phyloP scores from a whole-genome alignment of 257 asterid species.

The Rubia yunnanensis region DNA sequence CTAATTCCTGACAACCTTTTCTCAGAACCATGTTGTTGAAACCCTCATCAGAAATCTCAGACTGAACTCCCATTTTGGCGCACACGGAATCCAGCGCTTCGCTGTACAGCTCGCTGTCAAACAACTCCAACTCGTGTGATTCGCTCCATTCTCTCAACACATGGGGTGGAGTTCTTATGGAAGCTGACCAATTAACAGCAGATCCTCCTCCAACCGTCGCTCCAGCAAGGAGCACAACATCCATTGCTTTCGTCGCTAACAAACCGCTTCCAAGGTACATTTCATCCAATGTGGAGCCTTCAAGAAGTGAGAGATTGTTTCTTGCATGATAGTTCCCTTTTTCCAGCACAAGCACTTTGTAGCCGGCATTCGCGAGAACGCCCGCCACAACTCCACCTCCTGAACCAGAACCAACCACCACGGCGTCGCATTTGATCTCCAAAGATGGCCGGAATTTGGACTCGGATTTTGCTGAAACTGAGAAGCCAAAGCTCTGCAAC shows the following conservation, averaged over 20 bases:
- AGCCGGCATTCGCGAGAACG: slow-evolving; percentile 64
- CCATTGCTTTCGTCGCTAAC: slow-evolving; percentile 35
- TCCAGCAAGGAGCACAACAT: slow-evolving; percentile 60
- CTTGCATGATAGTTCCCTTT: slow-evolving; percentile 60
- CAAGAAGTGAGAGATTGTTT: slow-evolving; percentile 46
- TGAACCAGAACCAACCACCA: slow-evolving; percentile 81
- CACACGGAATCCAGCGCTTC: slow-evolving; percentile 67
- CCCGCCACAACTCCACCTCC: slow-evolving; percentile 95
- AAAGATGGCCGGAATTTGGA: slow-evolving; percentile 25
- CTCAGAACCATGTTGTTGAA: slow-evolving; percentile 66
- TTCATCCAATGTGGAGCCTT: slow-evolving; percentile 60
- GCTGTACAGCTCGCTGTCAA: slow-evolving; percentile 29
- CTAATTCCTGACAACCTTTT: slow-evolving; percentile 63
- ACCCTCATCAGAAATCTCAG: slow-evolving; percentile 44
- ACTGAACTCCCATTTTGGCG: slow-evolving; percentile 62
- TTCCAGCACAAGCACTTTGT: slow-evolving; percentile 70
- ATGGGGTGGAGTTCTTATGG: slow-evolving; percentile 60
- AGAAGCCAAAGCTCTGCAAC: slow-evolving; percentile 37
- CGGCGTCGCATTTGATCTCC: slow-evolving; percentile 54
- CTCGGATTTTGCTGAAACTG: slow-evolving; percentile 17
- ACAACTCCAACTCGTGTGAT: slow-evolving; percentile 28
- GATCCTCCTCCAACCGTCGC: slow-evolving; percentile 93
- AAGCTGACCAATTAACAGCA: slow-evolving; percentile 75
- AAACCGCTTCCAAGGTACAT: slow-evolving; percentile 73
- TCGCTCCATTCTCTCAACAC: slow-evolving; percentile 67